Base-by-base conservation (phyloP, 2,329 filamentous ascomycete species). In the Hymenoscyphus fructigenus region DNA sequence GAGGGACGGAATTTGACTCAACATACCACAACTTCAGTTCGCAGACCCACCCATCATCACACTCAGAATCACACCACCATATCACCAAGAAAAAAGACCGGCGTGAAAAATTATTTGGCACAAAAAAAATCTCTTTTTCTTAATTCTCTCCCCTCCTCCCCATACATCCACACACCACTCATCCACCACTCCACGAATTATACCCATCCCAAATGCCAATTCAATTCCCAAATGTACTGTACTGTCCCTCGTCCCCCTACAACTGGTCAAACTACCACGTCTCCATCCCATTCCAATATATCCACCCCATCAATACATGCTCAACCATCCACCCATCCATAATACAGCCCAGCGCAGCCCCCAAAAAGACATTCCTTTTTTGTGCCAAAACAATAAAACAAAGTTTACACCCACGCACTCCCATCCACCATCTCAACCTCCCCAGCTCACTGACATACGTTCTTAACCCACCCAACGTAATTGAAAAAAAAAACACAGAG, bases 191-290 rank as follows among this genome's bases (percentile, higher is more conserved):
- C 9, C 50, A 56, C 34, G 9, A 36, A 36, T 36, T 36, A 36
- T 14, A 12, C 12, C 23, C 53, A 26, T 32, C 53, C 28, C 53
- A 56, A 28, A 56, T 20, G 2, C 41, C 17, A n/a, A 47, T 20
- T 44, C n/a, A 44, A 47, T 20, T 47, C 41, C 41, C 41, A 47
- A 47, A 47, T 47, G 41, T 47, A 47, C 41, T 44, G 41, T 44
- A 26, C 9, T 29, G 23, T 55, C 23, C 28, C 20, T 23, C 50
- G 23, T 55, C 23, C 50, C 20, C 28, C 10, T 9, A 23, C 50
- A 28, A 55, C 20, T 55, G 23, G n/a, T n/a, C 15, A n/a, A 44
- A 44, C 15, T n/a, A 20, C 53, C 53, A 57, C 29, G 3, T 23
- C 28, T 7, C 26, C 26, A 12, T 17, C 17, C 53, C 53, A 17